These are phyloP conservation scores for Hypocrella siamensis DNA, from an alignment of 2,329 filamentous ascomycete genomes.

Conservation along the genomic window DNA sequence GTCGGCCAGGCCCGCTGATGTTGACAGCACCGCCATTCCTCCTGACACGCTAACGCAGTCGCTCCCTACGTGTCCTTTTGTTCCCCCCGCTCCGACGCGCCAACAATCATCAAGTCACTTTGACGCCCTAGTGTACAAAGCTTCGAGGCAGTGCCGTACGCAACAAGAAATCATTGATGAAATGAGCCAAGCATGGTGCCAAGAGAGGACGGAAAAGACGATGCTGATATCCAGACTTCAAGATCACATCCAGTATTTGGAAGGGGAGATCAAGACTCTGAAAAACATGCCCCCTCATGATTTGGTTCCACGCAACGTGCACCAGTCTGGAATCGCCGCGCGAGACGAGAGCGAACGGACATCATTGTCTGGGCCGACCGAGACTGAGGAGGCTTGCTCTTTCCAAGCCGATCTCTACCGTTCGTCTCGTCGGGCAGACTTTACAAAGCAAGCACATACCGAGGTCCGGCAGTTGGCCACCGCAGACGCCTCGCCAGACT, in stretches of 20 bases:
- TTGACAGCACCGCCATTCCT: no score
- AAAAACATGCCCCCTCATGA: constrained; percentile 13
- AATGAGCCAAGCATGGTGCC: constrained; percentile 29
- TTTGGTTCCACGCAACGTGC: constrained; percentile 7
- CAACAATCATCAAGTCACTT: no score
- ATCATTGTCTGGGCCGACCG: neutral
- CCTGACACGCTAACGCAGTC: no score
- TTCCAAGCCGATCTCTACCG: no score
- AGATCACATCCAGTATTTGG: constrained; percentile 19
- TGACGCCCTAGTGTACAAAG: constrained; percentile 35
- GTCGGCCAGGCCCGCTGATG: no score
- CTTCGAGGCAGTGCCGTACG: constrained; percentile 39
- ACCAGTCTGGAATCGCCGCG: neutral
- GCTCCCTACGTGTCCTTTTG: no score
- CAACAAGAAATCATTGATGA: constrained; percentile 38
- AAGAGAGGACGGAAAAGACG: constrained; percentile 25
- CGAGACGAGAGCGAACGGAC: neutral
- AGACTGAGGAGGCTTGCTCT: no score
- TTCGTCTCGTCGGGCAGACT: no score
- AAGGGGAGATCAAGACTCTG: constrained; percentile 20
- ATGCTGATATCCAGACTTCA: constrained; percentile 25
- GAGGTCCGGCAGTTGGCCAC: constrained; percentile 19
- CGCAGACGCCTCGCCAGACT: constrained; percentile 19
- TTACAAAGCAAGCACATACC: constrained; percentile 23
- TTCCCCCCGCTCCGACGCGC: no score